These are phyloP conservation scores for Chondrostereum purpureum DNA, from an alignment of 1,284 basidiomycete genomes.

Conservation along the genomic window DNA sequence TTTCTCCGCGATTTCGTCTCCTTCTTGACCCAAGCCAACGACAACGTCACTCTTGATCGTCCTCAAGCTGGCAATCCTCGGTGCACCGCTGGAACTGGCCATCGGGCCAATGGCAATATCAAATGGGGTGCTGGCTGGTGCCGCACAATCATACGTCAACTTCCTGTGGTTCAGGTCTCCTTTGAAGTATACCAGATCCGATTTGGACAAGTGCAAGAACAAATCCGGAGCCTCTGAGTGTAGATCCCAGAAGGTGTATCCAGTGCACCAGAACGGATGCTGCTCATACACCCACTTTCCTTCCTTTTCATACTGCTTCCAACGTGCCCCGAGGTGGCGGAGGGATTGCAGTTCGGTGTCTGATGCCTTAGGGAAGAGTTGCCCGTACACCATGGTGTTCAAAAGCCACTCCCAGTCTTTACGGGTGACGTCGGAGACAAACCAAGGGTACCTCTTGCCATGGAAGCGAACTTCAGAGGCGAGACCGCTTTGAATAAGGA, in stretches of 20 bases:
- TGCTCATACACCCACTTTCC: slow-evolving; percentile 95
- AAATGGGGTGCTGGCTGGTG: slow-evolving; percentile 87
- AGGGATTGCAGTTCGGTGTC: slow-evolving; percentile 82
- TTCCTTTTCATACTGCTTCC: slow-evolving; percentile 96
- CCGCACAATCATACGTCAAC: slow-evolving; percentile 90
- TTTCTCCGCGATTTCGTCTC: slow-evolving; percentile 71
- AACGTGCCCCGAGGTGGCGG: slow-evolving; percentile 75
- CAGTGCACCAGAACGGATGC: slow-evolving; percentile 95
- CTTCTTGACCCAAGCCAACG: slow-evolving; percentile 62
- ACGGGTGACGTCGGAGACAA: slow-evolving; percentile 94
- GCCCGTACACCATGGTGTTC: slow-evolving; percentile 83
- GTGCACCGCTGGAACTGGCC: slow-evolving; percentile 84
- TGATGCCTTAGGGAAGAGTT: slow-evolving; percentile 77
- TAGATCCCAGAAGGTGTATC: slow-evolving; percentile 94
- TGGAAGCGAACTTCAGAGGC: slow-evolving; percentile 88
- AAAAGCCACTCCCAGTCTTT: slow-evolving; percentile 96
- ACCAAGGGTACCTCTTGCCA: slow-evolving; percentile 88
- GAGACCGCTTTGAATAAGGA: slow-evolving; percentile 87
- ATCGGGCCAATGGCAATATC: slow-evolving; percentile 91
- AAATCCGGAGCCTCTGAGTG: slow-evolving; percentile 88
- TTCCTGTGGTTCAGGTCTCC: slow-evolving; percentile 92
- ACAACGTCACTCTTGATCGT: slow-evolving; percentile 88
- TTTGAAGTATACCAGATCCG: slow-evolving; percentile 94
- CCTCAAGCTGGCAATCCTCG: slow-evolving; percentile 78
- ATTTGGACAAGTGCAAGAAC: slow-evolving; percentile 87